These are phyloP conservation scores for Fusarium armeniacum DNA, from an alignment of 2,329 filamentous ascomycete species.

Conservation along the genomic window DNA sequence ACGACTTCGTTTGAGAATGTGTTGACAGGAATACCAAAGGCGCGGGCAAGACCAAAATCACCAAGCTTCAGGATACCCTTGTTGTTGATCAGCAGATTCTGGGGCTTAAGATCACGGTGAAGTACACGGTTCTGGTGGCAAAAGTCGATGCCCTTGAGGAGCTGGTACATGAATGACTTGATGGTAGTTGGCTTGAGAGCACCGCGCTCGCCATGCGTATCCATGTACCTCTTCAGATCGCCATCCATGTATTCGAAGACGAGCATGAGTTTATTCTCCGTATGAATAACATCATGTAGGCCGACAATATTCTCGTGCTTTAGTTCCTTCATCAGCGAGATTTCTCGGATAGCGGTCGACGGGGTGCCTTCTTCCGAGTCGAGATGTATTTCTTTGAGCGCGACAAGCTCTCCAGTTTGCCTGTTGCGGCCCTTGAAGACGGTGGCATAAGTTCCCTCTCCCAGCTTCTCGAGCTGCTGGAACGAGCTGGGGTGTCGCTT, in stretches of 20 bases:
- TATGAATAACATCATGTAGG: conserved; percentile 98
- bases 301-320: conserved; percentile 99
- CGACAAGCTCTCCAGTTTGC: conserved; percentile 95
- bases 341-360: conserved; percentile 96
- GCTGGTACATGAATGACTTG: conserved; percentile 99
- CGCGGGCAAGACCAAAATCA: conserved; percentile 93
- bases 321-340: conserved; percentile 98
- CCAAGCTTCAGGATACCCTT: conserved; percentile 92
- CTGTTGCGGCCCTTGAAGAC: conserved; percentile 99
- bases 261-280: conserved; percentile 99
- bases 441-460: conserved; percentile 98
- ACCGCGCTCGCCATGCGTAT: conserved; percentile 88
- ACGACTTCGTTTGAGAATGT: conserved; percentile 99
- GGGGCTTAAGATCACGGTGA: conserved; percentile 94
- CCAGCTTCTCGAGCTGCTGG: conserved; percentile 98
- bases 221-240: conserved; percentile 99
- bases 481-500: conserved; percentile 96
- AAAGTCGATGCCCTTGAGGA: conserved; percentile 95
- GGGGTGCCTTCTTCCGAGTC: conserved; percentile 98
- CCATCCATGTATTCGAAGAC: conserved; percentile 99
- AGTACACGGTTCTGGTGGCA: conserved; percentile 98
- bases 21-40: conserved; percentile 97
- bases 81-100: conserved; percentile 95
- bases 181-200: conserved; percentile 90
- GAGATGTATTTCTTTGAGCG: conserved; percentile 98